Conservation (phyloP, 2,329 filamentous ascomycete species). For the Phialocephala sp. region DNA sequence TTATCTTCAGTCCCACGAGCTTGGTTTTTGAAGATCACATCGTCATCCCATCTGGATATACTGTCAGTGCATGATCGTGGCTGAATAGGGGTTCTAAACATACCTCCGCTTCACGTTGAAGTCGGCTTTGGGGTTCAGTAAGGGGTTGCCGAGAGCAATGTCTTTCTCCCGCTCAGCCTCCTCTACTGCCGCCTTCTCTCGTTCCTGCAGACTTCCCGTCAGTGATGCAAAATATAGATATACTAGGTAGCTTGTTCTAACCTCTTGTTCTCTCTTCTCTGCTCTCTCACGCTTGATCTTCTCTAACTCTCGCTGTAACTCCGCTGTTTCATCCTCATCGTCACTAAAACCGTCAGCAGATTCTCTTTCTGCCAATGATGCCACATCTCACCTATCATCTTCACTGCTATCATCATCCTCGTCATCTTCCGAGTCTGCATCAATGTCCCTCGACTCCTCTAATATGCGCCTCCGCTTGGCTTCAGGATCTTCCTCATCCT, state of each 20-base stretch:
- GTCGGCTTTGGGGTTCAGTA: constrained; percentile 80
- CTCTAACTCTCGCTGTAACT: constrained; percentile 89
- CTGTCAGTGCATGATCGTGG: constrained; percentile 7
- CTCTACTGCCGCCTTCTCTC: constrained; percentile 79
- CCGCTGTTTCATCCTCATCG: constrained; percentile 83
- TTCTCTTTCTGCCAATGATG: background rate
- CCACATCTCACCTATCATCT: constrained; percentile 56
- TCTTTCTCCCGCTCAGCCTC: constrained; percentile 84
- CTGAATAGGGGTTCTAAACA: constrained; percentile 15
- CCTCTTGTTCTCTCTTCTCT: constrained; percentile 76
- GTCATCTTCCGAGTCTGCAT: constrained; percentile 76
- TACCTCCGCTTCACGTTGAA: constrained; percentile 83
- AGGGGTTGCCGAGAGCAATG: constrained; percentile 89
- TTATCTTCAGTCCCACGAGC: constrained; percentile 92
- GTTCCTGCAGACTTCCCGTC: constrained; percentile 59
- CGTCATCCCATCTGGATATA: constrained; percentile 82
- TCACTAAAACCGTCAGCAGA: constrained; percentile 55
- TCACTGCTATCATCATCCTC: constrained; percentile 63
- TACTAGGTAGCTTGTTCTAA: constrained; percentile 39
- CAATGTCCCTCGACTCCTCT: constrained; percentile 86
- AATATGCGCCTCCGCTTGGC: constrained; percentile 86
- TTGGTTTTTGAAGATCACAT: constrained; percentile 99
- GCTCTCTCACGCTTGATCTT: constrained; percentile 89
- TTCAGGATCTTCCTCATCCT: constrained; percentile 62
- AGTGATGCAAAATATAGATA: constrained; percentile 16